phyloP scores from a whole-genome alignment of 345 rosid genomes.

The Lepidium africanum region DNA sequence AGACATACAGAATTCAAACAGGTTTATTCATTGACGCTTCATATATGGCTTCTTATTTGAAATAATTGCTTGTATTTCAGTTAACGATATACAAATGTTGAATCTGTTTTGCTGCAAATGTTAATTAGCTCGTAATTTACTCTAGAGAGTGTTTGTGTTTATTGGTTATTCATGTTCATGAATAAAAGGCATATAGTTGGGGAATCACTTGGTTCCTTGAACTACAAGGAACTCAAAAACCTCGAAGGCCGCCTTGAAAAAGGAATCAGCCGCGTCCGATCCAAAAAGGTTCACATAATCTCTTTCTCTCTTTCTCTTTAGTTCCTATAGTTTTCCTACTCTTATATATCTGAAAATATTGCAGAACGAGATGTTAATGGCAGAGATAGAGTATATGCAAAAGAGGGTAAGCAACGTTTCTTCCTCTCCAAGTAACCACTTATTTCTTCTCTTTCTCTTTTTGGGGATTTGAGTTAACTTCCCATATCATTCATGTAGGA shows the following conservation, averaged over 20 bases:
- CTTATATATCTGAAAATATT: neutral
- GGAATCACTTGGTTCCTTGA: conserved; percentile 62
- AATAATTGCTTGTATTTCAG: neutral
- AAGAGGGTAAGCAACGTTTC: conserved; percentile 50
- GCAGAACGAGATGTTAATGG: conserved; percentile 67
- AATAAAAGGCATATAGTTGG: conserved; percentile 54
- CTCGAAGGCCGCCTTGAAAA: conserved; percentile 77
- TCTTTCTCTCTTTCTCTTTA: neutral
- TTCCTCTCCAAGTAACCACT: neutral
- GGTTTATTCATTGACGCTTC: conserved; percentile 26
- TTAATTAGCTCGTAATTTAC: neutral
- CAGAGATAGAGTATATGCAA: conserved; percentile 89
- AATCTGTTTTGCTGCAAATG: neutral
- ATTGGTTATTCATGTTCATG: neutral
- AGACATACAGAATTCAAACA: conserved; percentile 65
- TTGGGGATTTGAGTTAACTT: neutral
- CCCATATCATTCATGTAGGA: conserved; percentile 37
- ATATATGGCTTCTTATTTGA: neutral
- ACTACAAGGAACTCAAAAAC: conserved; percentile 69
- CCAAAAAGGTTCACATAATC: conserved; percentile 56
- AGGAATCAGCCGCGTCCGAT: conserved; percentile 74
- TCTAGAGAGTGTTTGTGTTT: neutral
- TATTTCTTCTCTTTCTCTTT: neutral
- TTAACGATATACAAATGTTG: neutral
- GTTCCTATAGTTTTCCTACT: neutral